These are phyloP conservation scores for Pseudogymnoascus sp. DNA, from an alignment of 2,329 filamentous ascomycete species.

Conservation along the genomic window DNA sequence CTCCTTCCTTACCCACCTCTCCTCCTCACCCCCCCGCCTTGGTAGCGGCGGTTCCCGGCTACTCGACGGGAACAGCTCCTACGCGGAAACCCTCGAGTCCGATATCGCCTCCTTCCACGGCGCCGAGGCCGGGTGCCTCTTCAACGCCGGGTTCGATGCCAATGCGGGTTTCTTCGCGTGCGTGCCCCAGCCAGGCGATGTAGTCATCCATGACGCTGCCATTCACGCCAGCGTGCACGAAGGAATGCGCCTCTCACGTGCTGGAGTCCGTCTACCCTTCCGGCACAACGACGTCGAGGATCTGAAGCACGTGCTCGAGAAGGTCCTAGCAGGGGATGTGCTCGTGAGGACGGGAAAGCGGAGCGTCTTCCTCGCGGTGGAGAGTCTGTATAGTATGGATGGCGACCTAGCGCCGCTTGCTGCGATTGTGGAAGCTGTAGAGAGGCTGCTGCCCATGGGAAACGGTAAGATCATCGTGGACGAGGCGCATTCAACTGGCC, in stretches of 20 bases:
- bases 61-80: slow-evolving; percentile 42
- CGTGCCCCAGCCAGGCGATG: slow-evolving; percentile 51
- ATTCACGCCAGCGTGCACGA: slow-evolving; percentile 75
- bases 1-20: slow-evolving; percentile 47
- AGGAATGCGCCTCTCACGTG: slow-evolving; percentile 61
- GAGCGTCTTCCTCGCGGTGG: slow-evolving; percentile 61
- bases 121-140: slow-evolving; percentile 40
- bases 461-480: slow-evolving; percentile 60
- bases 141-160: slow-evolving; percentile 57
- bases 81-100: slow-evolving; percentile 39
- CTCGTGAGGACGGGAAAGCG: slow-evolving; percentile 21
- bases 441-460: slow-evolving; percentile 44
- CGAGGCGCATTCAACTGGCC: slow-evolving; percentile 59
- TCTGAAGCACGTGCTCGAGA: slow-evolving; percentile 25
- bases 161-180: slow-evolving; percentile 56
- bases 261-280: slow-evolving; percentile 42
- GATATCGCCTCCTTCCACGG: slow-evolving; percentile 42
- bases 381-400: slow-evolving; percentile 76
- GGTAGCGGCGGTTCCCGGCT: slow-evolving; percentile 48
- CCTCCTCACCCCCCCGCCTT: slow-evolving; percentile 24
- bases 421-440: slow-evolving; percentile 50
- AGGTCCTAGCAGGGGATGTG: not conserved
- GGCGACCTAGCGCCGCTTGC: slow-evolving; percentile 61
- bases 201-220: slow-evolving; percentile 64
- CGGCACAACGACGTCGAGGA: slow-evolving; percentile 44